Base-by-base conservation (phyloP, 2,329 filamentous ascomycete species). In the Colletotrichum nymphaeae region DNA sequence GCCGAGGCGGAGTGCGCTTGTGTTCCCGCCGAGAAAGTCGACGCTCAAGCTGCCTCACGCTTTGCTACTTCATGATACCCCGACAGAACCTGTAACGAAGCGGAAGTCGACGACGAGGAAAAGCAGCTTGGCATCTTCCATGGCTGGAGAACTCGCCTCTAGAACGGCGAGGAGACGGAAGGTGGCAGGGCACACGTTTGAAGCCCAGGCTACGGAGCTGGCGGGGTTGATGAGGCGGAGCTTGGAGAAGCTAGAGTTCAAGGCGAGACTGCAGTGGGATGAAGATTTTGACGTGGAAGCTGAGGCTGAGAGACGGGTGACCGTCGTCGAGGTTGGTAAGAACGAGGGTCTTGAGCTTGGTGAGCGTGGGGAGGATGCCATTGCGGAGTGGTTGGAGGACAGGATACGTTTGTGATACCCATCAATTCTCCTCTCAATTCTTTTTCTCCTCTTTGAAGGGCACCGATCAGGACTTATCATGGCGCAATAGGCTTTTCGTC, bases 41-140 rank as follows among this genome's bases (percentile, higher is more conserved):
- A 85, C 81, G 1, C 83, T 90, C 16, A 84, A 82, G 73, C 84
- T 90, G 5, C 89, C 89, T 2, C 79, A 85, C 52, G 82, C 84
- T 1, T 77, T 90, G 11, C 78, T 91, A 0, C 75, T 91, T 37
- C 83, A 89, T 76, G 84, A 87, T 56, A 76, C 79, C 0, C 71
- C 81, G 2, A 63, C 55, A 19, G 49, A 57, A 2, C 37, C 22
- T 35, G 55, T 35, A 2, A 8, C 46, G 9, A 69, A 3, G 57
- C 75, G 14, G 68, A 57, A 46, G 12, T 56, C 66, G 22, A 60
- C 76, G 1, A 71, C 75, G 2, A 63, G 59, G 19, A 57, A 69
- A 12, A 70, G 35, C 26, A 49, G 42, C 42, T 65, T 72, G 60
- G 76, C 76, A n/a, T 73, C 76, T 7, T 60, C 69, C 16, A 75